Evolutionary conservation across 2,329 filamentous ascomycete species (phyloP), one percentile per base, ranked within the genome.

Genomic region (Clonostachys sp.): DNA sequence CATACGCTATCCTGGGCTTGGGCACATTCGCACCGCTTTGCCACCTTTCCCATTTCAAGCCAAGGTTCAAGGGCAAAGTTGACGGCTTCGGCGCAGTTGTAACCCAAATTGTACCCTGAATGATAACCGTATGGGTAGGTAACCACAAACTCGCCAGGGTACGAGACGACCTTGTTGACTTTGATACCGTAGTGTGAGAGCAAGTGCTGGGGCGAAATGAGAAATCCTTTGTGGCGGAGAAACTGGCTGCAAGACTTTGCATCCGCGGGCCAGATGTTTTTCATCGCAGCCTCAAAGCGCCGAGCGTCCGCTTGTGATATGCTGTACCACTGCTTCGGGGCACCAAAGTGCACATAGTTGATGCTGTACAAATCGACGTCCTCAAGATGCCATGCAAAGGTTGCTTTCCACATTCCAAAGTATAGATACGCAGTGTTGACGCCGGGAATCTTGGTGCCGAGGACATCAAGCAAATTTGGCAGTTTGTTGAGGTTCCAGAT

Each of bases 311-410:
- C 88, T 65, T 97, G 95, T 1, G 92, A 96, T 55, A 99, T 97
- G 67, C 91, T 96, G 71, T 99, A 99, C 94, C 94, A 99, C 65
- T 99, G 94, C 69, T 99, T 99, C 1, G 94, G 94, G 2, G 94
- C 94, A 47, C 94, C 94, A 64, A 99, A 99, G 62, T 99, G 94
- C 50, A 99, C 91, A 65, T 96, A 99, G 71, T 99, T 99, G 77
- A 99, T 99, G 65, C 91, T 97, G 81, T 99, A 99, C 5, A 99
- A 80, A 71, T 99, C 94, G 40, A 99, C 92, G 63, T 99, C 94
- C 64, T 99, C 94, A 46, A 99, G 72, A 78, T 99, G 94, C 94
- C 94, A 99, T 9, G 94, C 94, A 64, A 99, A 99, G 0, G 94
- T 97, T 12, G 94, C 92, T 67, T 97, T 97, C 94, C 94, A 99